A percentile compares a stretch with the other conserved stretches of the same genome.
Evolutionary conservation across 257 asterid species (phyloP).

Genomic region (Solanum habrochaites): DNA sequence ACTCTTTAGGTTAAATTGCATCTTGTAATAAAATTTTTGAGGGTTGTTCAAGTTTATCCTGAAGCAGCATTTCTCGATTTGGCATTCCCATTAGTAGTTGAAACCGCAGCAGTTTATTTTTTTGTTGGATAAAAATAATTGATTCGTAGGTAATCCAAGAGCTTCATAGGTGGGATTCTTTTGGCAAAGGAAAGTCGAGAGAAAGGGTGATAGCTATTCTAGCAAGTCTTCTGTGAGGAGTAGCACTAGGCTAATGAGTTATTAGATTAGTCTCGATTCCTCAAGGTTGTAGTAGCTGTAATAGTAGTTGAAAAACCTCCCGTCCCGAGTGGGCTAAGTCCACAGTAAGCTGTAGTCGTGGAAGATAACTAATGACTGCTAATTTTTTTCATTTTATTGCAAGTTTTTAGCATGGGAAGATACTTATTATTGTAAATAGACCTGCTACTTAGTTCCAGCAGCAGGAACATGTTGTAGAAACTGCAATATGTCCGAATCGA

Average conservation of each 20-base stretch:
- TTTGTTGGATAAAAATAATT: neutral
- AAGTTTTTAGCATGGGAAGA: neutral
- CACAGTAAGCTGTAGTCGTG: neutral
- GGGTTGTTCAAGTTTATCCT: neutral
- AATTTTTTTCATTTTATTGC: neutral
- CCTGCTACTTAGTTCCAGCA: neutral
- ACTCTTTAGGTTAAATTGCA: neutral
- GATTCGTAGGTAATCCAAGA: too few species aligned
- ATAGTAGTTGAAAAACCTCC: too few species aligned
- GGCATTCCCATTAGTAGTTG: too few species aligned
- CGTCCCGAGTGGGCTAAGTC: neutral
- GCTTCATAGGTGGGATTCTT: too few species aligned
- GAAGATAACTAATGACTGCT: neutral
- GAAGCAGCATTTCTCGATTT: neutral
- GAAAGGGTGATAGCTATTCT: too few species aligned
- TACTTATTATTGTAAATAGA: neutral
- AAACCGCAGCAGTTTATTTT: too few species aligned
- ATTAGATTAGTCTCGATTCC: too few species aligned
- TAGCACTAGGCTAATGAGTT: too few species aligned
- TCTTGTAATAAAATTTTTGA: neutral
- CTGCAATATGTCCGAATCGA: neutral
- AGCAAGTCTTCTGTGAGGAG: too few species aligned
- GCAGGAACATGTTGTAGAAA: neutral
- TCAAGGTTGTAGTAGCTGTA: too few species aligned
- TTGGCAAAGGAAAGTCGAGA: too few species aligned